Percentiles rank a stretch among this genome's conserved stretches.
phyloP scores from a whole-genome alignment of 768 basidiomycete species.

The Trametes coccinea region DNA sequence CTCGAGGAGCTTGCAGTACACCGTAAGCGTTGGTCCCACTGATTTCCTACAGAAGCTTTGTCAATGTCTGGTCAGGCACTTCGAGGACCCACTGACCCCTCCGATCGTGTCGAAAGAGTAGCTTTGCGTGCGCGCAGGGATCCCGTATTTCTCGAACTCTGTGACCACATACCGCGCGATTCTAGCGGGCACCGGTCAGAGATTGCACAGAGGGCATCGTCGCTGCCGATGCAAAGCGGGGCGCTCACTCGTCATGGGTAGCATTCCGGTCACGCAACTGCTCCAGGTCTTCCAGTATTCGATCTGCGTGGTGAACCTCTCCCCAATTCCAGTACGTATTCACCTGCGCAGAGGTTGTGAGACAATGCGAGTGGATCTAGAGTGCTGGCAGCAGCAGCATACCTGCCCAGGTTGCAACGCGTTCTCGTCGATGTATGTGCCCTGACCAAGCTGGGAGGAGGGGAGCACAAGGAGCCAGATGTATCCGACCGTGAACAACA shows the following conservation, averaged over 20 bases:
- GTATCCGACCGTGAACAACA: constrained; percentile 66
- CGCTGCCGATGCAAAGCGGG: too few relatives aligned
- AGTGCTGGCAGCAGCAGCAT: constrained; percentile 15
- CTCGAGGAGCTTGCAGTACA: constrained; percentile 76
- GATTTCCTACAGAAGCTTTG: constrained; percentile 40
- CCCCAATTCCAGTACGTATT: constrained; percentile 91
- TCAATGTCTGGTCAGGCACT: background rate
- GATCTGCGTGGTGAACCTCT: constrained; percentile 85
- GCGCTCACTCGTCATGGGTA: constrained; percentile 68
- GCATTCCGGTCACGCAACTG: constrained; percentile 59
- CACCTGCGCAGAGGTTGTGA: constrained; percentile 51
- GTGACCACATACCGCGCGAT: constrained; percentile 59
- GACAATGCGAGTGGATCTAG: background rate
- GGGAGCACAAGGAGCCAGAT: constrained; percentile 86
- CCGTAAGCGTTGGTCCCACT: constrained; percentile 84
- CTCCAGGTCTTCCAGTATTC: constrained; percentile 73
- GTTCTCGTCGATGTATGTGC: constrained; percentile 92
- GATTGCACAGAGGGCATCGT: background rate
- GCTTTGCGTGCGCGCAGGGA: constrained; percentile 65
- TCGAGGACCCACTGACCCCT: constrained; percentile 43
- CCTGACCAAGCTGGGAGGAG: constrained; percentile 56
- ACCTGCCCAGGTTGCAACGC: constrained; percentile 94
- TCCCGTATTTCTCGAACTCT: constrained; percentile 75
- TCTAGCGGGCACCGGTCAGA: constrained; percentile 39
- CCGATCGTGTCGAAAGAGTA: constrained; percentile 58